Evolutionary conservation across 495 filamentous ascomycete genomes (phyloP).

Genomic region (Aspergillus indologenus): DNA sequence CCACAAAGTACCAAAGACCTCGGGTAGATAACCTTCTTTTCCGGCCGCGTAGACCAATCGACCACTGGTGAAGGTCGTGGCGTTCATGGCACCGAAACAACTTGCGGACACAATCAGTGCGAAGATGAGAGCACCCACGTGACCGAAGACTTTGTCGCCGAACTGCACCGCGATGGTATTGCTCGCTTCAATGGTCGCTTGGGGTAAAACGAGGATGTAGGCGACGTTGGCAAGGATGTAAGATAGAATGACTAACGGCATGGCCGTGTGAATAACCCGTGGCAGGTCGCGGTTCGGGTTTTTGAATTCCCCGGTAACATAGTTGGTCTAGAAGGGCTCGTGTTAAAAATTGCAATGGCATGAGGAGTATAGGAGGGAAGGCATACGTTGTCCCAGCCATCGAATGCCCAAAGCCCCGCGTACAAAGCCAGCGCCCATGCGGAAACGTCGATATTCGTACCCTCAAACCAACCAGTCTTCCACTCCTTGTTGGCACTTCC

Average conservation of each 20-base stretch:
- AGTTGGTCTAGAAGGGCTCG: slow-evolving; percentile 70
- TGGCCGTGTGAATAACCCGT: slow-evolving; percentile 92
- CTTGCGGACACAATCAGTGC: slow-evolving; percentile 85
- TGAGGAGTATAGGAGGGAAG: not conserved
- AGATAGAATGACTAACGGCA: slow-evolving; percentile 86
- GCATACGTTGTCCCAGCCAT: slow-evolving; percentile 97
- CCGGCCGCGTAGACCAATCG: slow-evolving; percentile 92
- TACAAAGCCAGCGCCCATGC: slow-evolving; percentile 91
- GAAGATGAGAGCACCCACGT: slow-evolving; percentile 74
- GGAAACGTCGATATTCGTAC: slow-evolving; percentile 72
- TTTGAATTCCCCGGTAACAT: slow-evolving; percentile 93
- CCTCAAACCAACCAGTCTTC: slow-evolving; percentile 91
- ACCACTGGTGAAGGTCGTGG: slow-evolving; percentile 88
- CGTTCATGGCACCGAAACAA: slow-evolving; percentile 91
- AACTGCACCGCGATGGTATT: slow-evolving; percentile 96
- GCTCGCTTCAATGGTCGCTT: slow-evolving; percentile 69
- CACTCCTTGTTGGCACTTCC: slow-evolving; percentile 79
- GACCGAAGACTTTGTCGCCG: slow-evolving; percentile 84
- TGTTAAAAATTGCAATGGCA: slow-evolving; percentile 10
- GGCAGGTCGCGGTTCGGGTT: slow-evolving; percentile 88
- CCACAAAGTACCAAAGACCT: slow-evolving; percentile 79
- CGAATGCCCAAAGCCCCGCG: slow-evolving; percentile 95
- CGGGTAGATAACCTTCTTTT: slow-evolving; percentile 90
- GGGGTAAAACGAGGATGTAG: slow-evolving; percentile 94
- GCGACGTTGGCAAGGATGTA: slow-evolving; percentile 89